Percentiles rank a stretch among this genome's conserved stretches.
These are phyloP conservation scores for Globisporangium paroecandrum DNA, from an alignment of 352 stramenopile genomes.

Conservation along the genomic window DNA sequence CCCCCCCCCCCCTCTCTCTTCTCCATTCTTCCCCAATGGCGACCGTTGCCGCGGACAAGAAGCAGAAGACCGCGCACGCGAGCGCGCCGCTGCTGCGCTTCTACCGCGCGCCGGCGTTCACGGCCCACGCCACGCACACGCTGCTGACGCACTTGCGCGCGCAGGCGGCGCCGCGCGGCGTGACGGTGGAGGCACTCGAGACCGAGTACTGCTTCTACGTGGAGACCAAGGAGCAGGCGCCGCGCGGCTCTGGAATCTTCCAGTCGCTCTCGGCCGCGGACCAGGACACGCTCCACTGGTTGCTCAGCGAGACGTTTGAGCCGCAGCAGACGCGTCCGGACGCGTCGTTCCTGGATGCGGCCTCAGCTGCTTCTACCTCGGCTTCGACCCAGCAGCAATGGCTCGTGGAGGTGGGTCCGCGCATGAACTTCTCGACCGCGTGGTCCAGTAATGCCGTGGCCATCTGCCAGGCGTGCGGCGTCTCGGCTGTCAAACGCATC, in stretches of 20 bases:
- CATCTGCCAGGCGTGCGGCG: constrained; percentile 94
- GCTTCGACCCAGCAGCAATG: constrained; percentile 32
- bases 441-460: constrained; percentile 98
- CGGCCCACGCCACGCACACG: constrained; percentile 56
- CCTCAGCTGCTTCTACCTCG: constrained; percentile 5
- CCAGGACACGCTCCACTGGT: constrained; percentile 88
- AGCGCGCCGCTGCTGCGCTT: constrained; percentile 56
- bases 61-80: constrained; percentile 53
- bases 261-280: constrained; percentile 45
- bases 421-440: constrained; percentile 97
- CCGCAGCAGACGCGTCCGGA: constrained; percentile 66
- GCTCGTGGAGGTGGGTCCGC: constrained; percentile 96
- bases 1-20: not conserved
- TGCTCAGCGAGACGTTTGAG: constrained; percentile 97
- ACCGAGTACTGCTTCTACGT: constrained; percentile 99
- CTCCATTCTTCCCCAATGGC: not conserved
- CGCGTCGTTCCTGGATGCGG: constrained; percentile 50
- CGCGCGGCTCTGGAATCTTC: constrained; percentile 18
- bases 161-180: constrained; percentile 21
- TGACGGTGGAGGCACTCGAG: constrained; percentile 57
- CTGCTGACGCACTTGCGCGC: constrained; percentile 40
- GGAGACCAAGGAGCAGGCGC: constrained; percentile 49
- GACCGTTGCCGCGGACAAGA: constrained; percentile 45
- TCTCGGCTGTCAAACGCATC: constrained; percentile 89
- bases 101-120: constrained; percentile 76